phyloP scores from a whole-genome alignment of 169 alveolate genomes.

The Plasmodium gallinaceum region DNA sequence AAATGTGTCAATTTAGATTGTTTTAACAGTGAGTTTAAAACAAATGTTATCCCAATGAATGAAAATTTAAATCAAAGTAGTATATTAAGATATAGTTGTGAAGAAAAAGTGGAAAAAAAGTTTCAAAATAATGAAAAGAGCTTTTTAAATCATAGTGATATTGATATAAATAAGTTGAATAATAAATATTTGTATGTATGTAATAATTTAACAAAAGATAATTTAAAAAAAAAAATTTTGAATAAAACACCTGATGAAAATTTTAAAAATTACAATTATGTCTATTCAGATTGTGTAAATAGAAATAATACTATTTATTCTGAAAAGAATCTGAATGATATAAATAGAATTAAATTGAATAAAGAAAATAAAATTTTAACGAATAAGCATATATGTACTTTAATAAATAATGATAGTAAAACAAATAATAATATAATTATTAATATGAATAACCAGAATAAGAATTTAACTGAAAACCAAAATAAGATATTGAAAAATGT shows the following conservation, averaged over 20 bases:
- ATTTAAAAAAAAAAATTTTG: constrained; percentile 7
- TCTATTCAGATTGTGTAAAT: constrained; percentile 4
- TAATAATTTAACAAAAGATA: constrained; percentile 13
- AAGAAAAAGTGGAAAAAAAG: constrained; percentile 1
- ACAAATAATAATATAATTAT: background rate
- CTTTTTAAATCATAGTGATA: constrained; percentile 18
- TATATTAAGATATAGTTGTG: constrained; percentile 10
- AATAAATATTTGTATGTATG: constrained; percentile 17
- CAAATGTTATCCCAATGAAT: constrained; percentile 8
- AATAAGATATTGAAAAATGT: constrained; percentile 55
- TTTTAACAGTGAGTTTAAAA: constrained; percentile 19
- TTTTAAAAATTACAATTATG: constrained; percentile 11
- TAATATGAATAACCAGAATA: constrained; percentile 51
- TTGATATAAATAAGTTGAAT: background rate
- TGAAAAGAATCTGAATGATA: background rate
- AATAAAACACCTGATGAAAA: constrained; percentile 11
- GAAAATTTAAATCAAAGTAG: constrained; percentile 22
- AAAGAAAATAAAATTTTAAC: constrained; percentile 12
- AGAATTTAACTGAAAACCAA: constrained; percentile 29
- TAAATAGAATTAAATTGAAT: background rate
- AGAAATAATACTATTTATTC: background rate
- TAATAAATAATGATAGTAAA: background rate
- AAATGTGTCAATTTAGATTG: constrained; percentile 39
- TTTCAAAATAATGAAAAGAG: constrained; percentile 8
- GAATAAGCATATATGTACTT: background rate